phyloP scores from a whole-genome alignment of 495 filamentous ascomycete genomes.

The Sordaria brevicollis region DNA sequence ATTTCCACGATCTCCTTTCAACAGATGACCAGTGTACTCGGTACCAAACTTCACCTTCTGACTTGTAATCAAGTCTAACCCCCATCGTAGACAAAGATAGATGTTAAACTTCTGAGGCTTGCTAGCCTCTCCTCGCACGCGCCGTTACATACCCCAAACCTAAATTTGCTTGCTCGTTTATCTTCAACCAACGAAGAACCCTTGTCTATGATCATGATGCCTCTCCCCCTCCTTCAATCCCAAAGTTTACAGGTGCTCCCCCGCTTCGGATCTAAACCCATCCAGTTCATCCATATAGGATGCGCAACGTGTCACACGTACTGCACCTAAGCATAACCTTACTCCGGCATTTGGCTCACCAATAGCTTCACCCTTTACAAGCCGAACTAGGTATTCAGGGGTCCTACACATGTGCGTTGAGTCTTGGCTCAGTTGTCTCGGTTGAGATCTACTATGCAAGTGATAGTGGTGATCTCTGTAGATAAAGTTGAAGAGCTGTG shows the following conservation, averaged over 20 bases:
- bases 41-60: no score
- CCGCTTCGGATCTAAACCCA: neutral
- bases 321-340: neutral
- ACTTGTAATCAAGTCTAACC: neutral
- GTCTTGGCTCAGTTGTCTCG: neutral
- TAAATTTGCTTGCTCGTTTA: no score
- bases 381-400: neutral
- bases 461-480: neutral
- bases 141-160: neutral
- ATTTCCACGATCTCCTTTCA: no score
- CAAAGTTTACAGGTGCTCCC: no score
- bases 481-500: neutral
- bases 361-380: neutral
- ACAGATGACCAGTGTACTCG: no score
- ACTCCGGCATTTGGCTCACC: neutral
- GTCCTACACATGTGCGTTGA: neutral
- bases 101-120: neutral
- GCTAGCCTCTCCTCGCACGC: neutral
- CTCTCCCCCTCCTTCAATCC: neutral
- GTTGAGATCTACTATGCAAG: neutral
- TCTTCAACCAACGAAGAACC: neutral
- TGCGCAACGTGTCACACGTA: neutral
- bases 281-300: neutral
- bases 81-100: neutral
- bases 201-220: neutral